A percentile compares a stretch with the other conserved stretches of the same genome.
Evolutionary conservation across 2,329 filamentous ascomycete genomes (phyloP).

Genomic region (Aspergillus puulaauensis): DNA sequence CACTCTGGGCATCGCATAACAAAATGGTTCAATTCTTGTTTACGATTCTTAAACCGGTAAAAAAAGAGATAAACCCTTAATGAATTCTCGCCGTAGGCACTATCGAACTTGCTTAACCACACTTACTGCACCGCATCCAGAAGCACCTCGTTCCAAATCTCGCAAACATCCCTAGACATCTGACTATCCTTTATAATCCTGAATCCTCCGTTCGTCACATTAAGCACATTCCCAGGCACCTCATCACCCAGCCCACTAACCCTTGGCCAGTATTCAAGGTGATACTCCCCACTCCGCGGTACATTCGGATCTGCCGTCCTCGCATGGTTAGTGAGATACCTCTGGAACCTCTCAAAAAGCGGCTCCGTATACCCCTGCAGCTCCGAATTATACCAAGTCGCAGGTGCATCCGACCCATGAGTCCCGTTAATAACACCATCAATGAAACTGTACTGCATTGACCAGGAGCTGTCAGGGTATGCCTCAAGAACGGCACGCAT

Average conservation of each 20-base stretch:
- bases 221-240: not conserved
- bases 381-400: not conserved
- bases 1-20: too few relatives aligned
- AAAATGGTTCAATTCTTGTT: too few relatives aligned
- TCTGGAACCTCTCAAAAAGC: not conserved
- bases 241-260: accelerated
- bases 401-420: not conserved
- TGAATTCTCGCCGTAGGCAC: too few relatives aligned
- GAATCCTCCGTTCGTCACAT: not conserved
- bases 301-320: not conserved
- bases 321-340: not conserved
- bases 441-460: not conserved
- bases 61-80: too few relatives aligned
- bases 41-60: too few relatives aligned
- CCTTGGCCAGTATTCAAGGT: not conserved
- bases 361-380: not conserved
- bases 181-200: not conserved
- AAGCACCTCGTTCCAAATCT: not conserved
- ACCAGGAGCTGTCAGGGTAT: not conserved
- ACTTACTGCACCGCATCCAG: not conserved
- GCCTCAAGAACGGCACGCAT: not conserved
- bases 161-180: not conserved
- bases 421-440: not conserved
- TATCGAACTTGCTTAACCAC: too few relatives aligned
- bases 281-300: not conserved